Evolutionary conservation across 2,329 filamentous ascomycete species (phyloP).

Genomic region (Beauveria pseudobassiana): DNA sequence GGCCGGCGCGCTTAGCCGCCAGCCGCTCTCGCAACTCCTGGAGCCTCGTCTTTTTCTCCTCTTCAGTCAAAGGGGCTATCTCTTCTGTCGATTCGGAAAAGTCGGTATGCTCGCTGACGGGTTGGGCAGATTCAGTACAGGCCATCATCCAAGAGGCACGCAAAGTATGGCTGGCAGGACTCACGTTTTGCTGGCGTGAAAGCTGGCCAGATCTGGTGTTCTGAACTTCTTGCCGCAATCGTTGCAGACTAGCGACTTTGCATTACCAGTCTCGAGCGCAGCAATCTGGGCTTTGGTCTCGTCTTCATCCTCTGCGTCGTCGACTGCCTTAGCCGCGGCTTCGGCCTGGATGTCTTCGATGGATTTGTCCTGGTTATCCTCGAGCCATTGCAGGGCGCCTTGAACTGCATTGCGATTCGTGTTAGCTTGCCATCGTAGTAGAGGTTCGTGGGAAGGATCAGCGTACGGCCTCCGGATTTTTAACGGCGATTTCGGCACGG

Average conservation of each 20-base stretch:
- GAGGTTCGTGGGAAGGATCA: not conserved
- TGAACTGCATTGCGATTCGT: slow-evolving; percentile 51
- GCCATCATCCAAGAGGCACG: not conserved
- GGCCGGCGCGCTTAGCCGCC: slow-evolving; percentile 61
- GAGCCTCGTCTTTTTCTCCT: slow-evolving; percentile 78
- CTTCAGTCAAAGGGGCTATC: slow-evolving; percentile 81
- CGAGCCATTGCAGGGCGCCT: slow-evolving; percentile 89
- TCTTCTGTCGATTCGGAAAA: slow-evolving; percentile 93
- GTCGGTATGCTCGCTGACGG: slow-evolving; percentile 66
- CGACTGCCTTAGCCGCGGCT: slow-evolving; percentile 28
- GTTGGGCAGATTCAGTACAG: not conserved
- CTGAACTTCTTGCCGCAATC: slow-evolving; percentile 91
- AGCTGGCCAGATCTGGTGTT: slow-evolving; percentile 73
- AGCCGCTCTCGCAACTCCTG: slow-evolving; percentile 66
- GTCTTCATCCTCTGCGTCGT: slow-evolving; percentile 39
- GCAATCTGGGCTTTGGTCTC: slow-evolving; percentile 50
- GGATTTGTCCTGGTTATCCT: slow-evolving; percentile 80
- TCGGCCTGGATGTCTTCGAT: slow-evolving; percentile 68
- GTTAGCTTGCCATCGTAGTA: not conserved
- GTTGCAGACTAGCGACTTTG: slow-evolving; percentile 82
- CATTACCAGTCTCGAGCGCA: slow-evolving; percentile 58
- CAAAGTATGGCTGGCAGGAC: slow-evolving; percentile 19
- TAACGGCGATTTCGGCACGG: slow-evolving; percentile 74
- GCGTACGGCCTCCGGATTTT: slow-evolving; percentile 71
- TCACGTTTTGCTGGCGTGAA: slow-evolving; percentile 81